A percentile compares a stretch with the other conserved stretches of the same genome.
Conservation (phyloP, 495 filamentous ascomycete species). For the Cercophora newfieldiana region DNA sequence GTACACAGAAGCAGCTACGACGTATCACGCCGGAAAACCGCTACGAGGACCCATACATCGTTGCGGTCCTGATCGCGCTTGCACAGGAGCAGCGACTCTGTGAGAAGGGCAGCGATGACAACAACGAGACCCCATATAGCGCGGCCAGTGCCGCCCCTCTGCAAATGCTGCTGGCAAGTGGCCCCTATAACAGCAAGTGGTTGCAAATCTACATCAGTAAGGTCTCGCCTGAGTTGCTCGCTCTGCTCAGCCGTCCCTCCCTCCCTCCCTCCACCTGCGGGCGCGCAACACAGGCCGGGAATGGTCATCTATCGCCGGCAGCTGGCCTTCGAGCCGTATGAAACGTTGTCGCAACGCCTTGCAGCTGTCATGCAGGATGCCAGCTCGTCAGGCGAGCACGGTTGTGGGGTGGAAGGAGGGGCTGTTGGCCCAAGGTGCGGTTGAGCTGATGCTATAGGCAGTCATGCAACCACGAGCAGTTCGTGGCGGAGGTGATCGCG, state of each 20-base stretch:
- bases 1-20: slow-evolving; percentile 6
- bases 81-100: slow-evolving; percentile 10
- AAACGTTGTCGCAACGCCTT: slow-evolving; percentile 4
- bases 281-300: not conserved
- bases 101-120: slow-evolving; percentile 4
- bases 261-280: not conserved
- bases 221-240: slow-evolving; percentile 8
- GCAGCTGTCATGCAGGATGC: slow-evolving; percentile 6
- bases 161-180: slow-evolving; percentile 10
- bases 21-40: not conserved
- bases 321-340: slow-evolving; percentile 13
- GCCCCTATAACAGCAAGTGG: not conserved
- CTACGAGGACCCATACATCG: slow-evolving; percentile 10
- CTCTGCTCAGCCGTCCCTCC: slow-evolving; percentile 6
- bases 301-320: slow-evolving; percentile 10
- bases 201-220: slow-evolving; percentile 14
- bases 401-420: not conserved
- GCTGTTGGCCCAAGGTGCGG: not conserved
- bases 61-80: slow-evolving; percentile 8
- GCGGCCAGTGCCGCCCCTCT: slow-evolving; percentile 8
- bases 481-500: not conserved
- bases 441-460: not conserved
- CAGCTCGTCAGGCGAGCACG: not conserved
- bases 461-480: not conserved
- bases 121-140: not conserved